Evolutionary conservation across 768 basidiomycete species (phyloP), one percentile per base, ranked within the genome.

Genomic region (Mycena leptocephala): DNA sequence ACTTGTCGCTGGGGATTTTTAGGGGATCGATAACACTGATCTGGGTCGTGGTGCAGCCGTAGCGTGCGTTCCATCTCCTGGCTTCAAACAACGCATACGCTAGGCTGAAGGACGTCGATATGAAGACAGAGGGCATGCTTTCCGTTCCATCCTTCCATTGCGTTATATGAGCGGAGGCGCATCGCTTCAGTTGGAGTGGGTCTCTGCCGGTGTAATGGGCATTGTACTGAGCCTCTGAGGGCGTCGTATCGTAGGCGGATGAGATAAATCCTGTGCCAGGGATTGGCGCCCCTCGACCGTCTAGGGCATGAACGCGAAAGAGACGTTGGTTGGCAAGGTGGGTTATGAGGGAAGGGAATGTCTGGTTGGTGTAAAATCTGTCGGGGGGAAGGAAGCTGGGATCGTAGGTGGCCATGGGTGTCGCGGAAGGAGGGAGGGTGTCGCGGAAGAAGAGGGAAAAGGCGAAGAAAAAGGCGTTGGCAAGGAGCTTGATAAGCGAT

Each of bases 21-120:
- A 3, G 6, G 28, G 18, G 39, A 53, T 71, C 69, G 64, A 72
- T 76, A 20, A 76, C 26, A 30, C 68, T 71, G 24, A 76, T 76
- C 14, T 64, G 62, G 14, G 43, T 30, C 13, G 20, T n/a, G 48
- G 22, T 43, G 11, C 22, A 24, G 9, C 32, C 2, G 32, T 72
- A 11, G 30, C 11, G 41, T 4, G 18, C 10, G 16, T 53, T 24
- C 74, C 66, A 41, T n/a, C 68, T 30, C 10, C 18, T 32, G 13
- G 63, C 39, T 30, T 76, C 75, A 32, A 35, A 53, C 3, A 76
- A n/a, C 3, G 24, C 62, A 20, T 72, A 71, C 18, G 69, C 41
- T 1, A 68, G 13, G 70, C 69, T 76, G 43, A 28, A 71, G 2
- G 75, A 67, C 2, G n/a, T 33, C 20, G 75, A 71, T 5, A 72